Conservation (phyloP, 805 yeast species). For the Wickerhamomyces mucosus region DNA sequence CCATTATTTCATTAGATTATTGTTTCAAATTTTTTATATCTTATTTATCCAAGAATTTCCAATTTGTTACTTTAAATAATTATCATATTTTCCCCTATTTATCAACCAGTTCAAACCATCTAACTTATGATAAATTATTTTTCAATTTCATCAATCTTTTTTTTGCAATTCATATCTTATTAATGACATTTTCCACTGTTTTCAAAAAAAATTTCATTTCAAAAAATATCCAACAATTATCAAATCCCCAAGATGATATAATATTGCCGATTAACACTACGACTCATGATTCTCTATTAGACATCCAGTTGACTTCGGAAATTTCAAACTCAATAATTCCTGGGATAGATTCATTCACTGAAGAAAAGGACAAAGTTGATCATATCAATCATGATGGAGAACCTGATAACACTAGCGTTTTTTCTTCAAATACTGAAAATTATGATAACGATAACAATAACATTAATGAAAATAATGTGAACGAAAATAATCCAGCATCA, state of each 20-base stretch:
- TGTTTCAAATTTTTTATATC: slow-evolving; percentile 4
- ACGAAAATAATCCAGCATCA: slow-evolving; percentile 12
- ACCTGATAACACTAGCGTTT: not conserved
- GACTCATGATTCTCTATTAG: not conserved
- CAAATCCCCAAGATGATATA: slow-evolving; percentile 1
- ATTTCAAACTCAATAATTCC: not conserved
- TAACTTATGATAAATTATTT: slow-evolving; percentile 1
- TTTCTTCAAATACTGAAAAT: not conserved
- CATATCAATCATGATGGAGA: not conserved
- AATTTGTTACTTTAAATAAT: slow-evolving; percentile 3
- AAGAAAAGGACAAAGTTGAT: not conserved
- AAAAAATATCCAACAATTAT: slow-evolving; percentile 16
- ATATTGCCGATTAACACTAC: not conserved
- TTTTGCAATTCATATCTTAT: slow-evolving; percentile 16
- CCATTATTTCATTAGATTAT: slow-evolving; percentile 9
- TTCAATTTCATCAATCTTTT: slow-evolving; percentile 12
- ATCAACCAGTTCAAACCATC: slow-evolving; percentile 1
- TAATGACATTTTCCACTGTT: slow-evolving; percentile 16
- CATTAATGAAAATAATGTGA: not conserved
- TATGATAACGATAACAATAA: not conserved
- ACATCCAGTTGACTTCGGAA: too few species aligned
- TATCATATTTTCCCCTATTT: not conserved
- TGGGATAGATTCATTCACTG: not conserved
- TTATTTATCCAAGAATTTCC: slow-evolving; percentile 6
- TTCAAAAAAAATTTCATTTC: slow-evolving; percentile 18